Conservation (phyloP, 2,329 filamentous ascomycete genomes). For the Tolypocladium amazonense region DNA sequence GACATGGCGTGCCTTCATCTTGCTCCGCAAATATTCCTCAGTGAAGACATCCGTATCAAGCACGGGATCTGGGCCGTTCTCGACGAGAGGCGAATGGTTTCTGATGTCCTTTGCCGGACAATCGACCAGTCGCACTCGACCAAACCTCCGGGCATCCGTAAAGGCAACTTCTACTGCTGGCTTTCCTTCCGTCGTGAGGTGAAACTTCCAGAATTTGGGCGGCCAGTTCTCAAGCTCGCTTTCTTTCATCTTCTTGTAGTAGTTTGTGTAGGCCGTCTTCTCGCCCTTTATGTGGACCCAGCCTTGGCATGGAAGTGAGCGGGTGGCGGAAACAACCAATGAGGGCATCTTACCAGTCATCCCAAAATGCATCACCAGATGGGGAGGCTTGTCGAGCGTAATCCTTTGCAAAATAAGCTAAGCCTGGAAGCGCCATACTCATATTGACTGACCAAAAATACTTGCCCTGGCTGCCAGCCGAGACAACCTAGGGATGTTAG, state of each 20-base stretch:
- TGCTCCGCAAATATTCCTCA: conserved; percentile 59
- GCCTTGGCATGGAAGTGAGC: conserved; percentile 26
- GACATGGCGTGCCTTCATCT: conserved; percentile 66
- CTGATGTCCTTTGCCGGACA: conserved; percentile 69
- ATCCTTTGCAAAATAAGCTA: conserved; percentile 19
- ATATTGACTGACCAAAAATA: conserved; percentile 65
- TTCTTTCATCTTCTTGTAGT: conserved; percentile 62
- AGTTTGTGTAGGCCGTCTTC: conserved; percentile 67
- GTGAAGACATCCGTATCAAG: conserved; percentile 70
- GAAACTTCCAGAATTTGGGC: conserved; percentile 82
- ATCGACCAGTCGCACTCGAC: conserved; percentile 70
- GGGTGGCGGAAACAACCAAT: background rate
- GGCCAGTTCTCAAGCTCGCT: conserved; percentile 63
- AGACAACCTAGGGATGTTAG: conserved; percentile 31
- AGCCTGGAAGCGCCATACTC: background rate
- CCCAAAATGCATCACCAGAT: conserved; percentile 82
- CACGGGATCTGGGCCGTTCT: conserved; percentile 91
- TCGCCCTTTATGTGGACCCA: conserved; percentile 84
- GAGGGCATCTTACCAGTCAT: conserved; percentile 41
- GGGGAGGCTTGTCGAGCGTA: conserved; percentile 62
- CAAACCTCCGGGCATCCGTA: conserved; percentile 71
- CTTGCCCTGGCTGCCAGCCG: conserved; percentile 81
- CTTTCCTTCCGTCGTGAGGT: conserved; percentile 52
- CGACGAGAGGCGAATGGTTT: conserved; percentile 65
- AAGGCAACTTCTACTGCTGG: conserved; percentile 59